Percentiles rank a stretch among this genome's conserved stretches.
These are phyloP conservation scores for Psilocybe azurescens DNA, from an alignment of 768 basidiomycete species.

Conservation along the genomic window DNA sequence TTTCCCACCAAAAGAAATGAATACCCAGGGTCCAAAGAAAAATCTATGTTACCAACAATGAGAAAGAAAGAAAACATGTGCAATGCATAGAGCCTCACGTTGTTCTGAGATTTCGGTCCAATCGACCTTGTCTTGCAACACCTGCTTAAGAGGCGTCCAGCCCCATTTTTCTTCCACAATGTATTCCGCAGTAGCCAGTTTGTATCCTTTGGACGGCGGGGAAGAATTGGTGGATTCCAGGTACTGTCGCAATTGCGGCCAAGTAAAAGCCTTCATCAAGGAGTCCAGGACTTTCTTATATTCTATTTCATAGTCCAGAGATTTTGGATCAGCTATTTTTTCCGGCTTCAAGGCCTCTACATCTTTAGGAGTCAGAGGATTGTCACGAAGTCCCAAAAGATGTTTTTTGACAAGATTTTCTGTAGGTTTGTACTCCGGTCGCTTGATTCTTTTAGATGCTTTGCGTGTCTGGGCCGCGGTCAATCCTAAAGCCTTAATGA, in stretches of 20 bases:
- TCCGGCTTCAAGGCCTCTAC: slow-evolving; percentile 61
- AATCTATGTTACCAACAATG: slow-evolving; percentile 43
- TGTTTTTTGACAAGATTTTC: neutral
- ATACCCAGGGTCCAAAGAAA: slow-evolving; percentile 60
- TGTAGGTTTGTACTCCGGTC: neutral
- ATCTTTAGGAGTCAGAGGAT: slow-evolving; percentile 49
- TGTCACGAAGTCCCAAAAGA: neutral
- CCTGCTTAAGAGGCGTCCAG: slow-evolving; percentile 64
- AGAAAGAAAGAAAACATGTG: slow-evolving; percentile 9
- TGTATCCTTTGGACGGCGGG: slow-evolving; percentile 36
- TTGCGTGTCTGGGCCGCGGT: no score
- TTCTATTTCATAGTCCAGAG: slow-evolving; percentile 49
- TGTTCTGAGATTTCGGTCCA: slow-evolving; percentile 50
- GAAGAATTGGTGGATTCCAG: slow-evolving; percentile 51
- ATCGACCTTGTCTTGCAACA: slow-evolving; percentile 55
- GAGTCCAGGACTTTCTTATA: slow-evolving; percentile 57
- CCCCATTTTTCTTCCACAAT: slow-evolving; percentile 73
- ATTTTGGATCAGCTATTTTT: slow-evolving; percentile 38
- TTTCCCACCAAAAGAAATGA: slow-evolving; percentile 76
- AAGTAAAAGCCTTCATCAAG: slow-evolving; percentile 69
- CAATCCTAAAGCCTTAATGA: no score
- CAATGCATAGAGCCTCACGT: slow-evolving; percentile 27
- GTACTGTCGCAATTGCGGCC: slow-evolving; percentile 62
- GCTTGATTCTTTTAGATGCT: no score
- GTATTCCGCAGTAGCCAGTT: slow-evolving; percentile 47